phyloP scores from a whole-genome alignment of 805 yeast species.

The Barnettozyma californica region DNA sequence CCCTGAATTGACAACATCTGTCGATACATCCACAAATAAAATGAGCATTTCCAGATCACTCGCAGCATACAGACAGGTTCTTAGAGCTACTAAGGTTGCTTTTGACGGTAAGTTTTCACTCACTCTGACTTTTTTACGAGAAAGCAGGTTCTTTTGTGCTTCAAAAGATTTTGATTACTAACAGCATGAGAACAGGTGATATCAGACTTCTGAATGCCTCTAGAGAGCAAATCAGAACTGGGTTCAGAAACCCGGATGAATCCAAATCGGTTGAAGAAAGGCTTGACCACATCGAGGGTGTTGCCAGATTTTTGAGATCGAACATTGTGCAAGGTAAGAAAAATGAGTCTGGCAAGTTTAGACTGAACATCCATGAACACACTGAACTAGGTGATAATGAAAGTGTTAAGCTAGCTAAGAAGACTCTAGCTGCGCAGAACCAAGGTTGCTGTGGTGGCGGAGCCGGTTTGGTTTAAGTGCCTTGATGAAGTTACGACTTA shows the following conservation, averaged over 20 bases:
- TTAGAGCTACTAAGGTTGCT: slow-evolving; percentile 61
- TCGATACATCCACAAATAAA: background rate
- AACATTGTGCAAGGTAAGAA: slow-evolving; percentile 85
- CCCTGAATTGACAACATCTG: background rate
- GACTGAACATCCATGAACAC: slow-evolving; percentile 67
- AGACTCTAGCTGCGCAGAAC: slow-evolving; percentile 42
- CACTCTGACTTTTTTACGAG: background rate
- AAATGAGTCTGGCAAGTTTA: slow-evolving; percentile 38
- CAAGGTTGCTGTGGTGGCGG: slow-evolving; percentile 59
- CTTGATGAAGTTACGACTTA: background rate
- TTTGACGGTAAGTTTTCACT: slow-evolving; percentile 35
- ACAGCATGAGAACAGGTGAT: slow-evolving; percentile 25
- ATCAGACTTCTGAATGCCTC: slow-evolving; percentile 49
- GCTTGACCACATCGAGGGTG: slow-evolving; percentile 55
- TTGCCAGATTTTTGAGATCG: slow-evolving; percentile 59
- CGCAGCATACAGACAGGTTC: slow-evolving; percentile 58
- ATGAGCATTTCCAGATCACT: slow-evolving; percentile 27
- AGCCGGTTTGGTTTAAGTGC: slow-evolving; percentile 13
- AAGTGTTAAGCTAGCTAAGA: slow-evolving; percentile 49
- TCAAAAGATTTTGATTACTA: slow-evolving; percentile 12
- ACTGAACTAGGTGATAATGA: slow-evolving; percentile 94
- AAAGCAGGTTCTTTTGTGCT: background rate
- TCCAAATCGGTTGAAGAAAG: slow-evolving; percentile 43
- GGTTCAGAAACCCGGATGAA: slow-evolving; percentile 46
- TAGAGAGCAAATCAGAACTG: slow-evolving; percentile 51